Conservation (phyloP, 768 basidiomycete genomes). For the Leccinum barrowsii region DNA sequence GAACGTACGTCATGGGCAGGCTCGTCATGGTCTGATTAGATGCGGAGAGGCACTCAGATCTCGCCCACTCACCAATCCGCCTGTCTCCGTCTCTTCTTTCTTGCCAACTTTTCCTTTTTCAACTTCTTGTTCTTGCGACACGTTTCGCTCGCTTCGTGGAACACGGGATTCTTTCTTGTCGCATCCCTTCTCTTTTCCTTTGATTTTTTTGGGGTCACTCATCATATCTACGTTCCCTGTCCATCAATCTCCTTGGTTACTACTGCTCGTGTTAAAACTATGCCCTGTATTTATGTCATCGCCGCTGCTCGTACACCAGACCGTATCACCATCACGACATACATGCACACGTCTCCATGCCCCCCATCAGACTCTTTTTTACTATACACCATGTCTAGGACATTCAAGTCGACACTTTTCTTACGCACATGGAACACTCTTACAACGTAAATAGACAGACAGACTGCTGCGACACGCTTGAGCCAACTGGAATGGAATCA, state of each 20-base stretch:
- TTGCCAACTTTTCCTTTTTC: not conserved
- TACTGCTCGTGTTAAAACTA: not conserved
- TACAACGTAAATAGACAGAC: not conserved
- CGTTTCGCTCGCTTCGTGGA: not conserved
- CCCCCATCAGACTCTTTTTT: not conserved
- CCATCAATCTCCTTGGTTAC: conserved; percentile 8
- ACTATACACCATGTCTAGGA: not conserved
- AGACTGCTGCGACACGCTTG: not conserved
- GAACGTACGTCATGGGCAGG: conserved; percentile 34
- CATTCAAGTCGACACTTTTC: not conserved
- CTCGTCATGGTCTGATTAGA: conserved; percentile 33
- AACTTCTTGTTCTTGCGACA: not conserved
- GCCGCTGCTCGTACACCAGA: not conserved
- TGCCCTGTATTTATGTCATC: conserved; percentile 5
- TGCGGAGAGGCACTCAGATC: not conserved
- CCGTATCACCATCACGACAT: not conserved
- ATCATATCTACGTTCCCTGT: not conserved
- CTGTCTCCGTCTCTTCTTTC: not conserved
- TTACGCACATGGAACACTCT: not conserved
- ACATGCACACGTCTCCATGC: not conserved
- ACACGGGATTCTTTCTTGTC: conserved; percentile 6
- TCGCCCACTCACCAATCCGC: not conserved
- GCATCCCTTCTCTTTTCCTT: not conserved
- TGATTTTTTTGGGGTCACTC: not conserved
- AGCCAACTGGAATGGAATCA: not conserved